These are phyloP conservation scores for Ilyonectria sp. DNA, from an alignment of 2,329 filamentous ascomycete species.

Conservation along the genomic window DNA sequence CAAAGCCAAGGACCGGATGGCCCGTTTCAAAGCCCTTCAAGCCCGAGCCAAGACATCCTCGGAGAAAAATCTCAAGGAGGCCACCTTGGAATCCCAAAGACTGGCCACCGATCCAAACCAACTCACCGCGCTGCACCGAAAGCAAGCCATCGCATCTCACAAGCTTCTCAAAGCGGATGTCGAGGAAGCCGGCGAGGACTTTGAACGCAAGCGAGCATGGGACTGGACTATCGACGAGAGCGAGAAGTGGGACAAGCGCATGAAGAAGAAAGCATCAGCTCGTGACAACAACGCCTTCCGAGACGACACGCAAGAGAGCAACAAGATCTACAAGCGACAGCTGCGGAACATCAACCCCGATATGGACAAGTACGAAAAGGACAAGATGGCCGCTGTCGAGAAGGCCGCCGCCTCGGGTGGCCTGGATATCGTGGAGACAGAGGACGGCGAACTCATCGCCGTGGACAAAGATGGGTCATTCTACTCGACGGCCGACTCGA, in stretches of 20 bases:
- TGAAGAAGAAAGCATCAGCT: slow-evolving; percentile 87
- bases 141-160: slow-evolving; percentile 89
- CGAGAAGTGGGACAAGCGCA: slow-evolving; percentile 92
- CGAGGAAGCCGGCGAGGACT: slow-evolving; percentile 88
- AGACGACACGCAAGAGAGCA: slow-evolving; percentile 89
- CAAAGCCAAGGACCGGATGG: slow-evolving; percentile 77
- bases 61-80: slow-evolving; percentile 85
- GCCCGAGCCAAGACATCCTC: slow-evolving; percentile 82
- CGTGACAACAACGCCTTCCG: slow-evolving; percentile 91
- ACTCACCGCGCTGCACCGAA: slow-evolving; percentile 84
- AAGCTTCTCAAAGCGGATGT: slow-evolving; percentile 95
- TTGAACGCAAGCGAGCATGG: slow-evolving; percentile 98
- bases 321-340: slow-evolving; percentile 95
- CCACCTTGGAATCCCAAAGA: slow-evolving; percentile 85
- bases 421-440: slow-evolving; percentile 95
- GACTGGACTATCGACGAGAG: slow-evolving; percentile 98
- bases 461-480: slow-evolving; percentile 93
- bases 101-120: slow-evolving; percentile 83
- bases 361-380: slow-evolving; percentile 86
- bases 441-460: slow-evolving; percentile 92
- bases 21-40: slow-evolving; percentile 90
- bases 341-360: slow-evolving; percentile 83
- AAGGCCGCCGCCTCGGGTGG: slow-evolving; percentile 87
- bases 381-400: slow-evolving; percentile 89
- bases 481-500: slow-evolving; percentile 89